Evolutionary conservation across 345 rosid genomes (phyloP), one percentile per base, ranked within the genome.

Genomic region (Brassica rapa): DNA sequence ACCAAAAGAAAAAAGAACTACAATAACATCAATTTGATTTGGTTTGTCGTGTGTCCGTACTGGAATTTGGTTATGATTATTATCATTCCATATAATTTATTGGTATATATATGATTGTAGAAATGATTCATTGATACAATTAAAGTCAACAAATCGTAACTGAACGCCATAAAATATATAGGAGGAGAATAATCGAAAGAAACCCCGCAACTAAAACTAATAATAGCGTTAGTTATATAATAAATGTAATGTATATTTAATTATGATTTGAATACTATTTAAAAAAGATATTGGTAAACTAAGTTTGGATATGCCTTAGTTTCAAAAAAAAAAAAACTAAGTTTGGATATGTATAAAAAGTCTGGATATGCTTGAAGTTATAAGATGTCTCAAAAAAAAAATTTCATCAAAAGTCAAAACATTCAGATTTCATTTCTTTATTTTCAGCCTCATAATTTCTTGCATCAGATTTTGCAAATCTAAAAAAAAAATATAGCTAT

Each of bases 151-250:
- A 65, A 71, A 56, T 19, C 12, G 21, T 39, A 12, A 56, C 12
- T 43, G 49, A 16, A 24, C 37, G 24, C 5, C 27, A 65, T 37
- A 39, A 70, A 30, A 65, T 19, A 19, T 19, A 19, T 19, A 71
- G 71, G 12, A 64, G 9, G 35, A 71, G 65, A 25, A 65, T 71
- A 39, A 71, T 37, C 41, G 75, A 77, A 62, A 70, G 75, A 77
- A 62, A 70, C 57, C 70, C 11, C 15, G 43, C 75, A 62, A 62
- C 65, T 11, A 35, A 62, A 70, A 43, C 39, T 51, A 43, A 70
- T 77, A 69, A 77, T 70, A 33, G 66, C 66, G 81, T 55, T 63
- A 63, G 81, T 53, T 69, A 51, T 53, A 63, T 60, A 33, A 77
- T 49, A 62, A 70, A 70, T 77, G 57, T 7, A 62, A 63, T 62